These are phyloP conservation scores for Fistulina hepatica DNA, from an alignment of 1,284 basidiomycete genomes.

Conservation along the genomic window DNA sequence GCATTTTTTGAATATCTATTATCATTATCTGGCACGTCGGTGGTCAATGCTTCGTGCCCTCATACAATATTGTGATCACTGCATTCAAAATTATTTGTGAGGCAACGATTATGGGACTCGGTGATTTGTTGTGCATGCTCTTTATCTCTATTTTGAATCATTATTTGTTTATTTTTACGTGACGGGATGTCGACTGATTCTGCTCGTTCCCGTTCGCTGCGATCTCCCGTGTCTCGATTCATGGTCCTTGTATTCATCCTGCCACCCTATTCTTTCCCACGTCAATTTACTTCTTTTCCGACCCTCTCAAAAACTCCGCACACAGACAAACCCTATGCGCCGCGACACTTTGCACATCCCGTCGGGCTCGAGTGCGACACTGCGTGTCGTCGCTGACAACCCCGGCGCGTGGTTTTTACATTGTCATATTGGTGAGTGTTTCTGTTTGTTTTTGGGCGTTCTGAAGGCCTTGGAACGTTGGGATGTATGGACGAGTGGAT, in stretches of 20 bases:
- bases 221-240: too few relatives aligned
- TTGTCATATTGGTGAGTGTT: slow-evolving; percentile 75
- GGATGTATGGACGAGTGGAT: too few relatives aligned
- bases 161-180: not conserved
- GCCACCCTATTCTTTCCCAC: too few relatives aligned
- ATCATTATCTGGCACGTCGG: too few relatives aligned
- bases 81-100: too few relatives aligned
- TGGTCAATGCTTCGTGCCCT: too few relatives aligned
- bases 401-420: slow-evolving; percentile 80
- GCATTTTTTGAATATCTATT: too few relatives aligned
- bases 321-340: slow-evolving; percentile 77
- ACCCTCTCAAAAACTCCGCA: slow-evolving; percentile 70
- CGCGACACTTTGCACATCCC: slow-evolving; percentile 71
- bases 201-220: slow-evolving; percentile 75
- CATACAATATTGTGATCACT: too few relatives aligned
- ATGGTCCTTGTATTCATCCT: too few relatives aligned
- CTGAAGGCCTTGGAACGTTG: too few relatives aligned
- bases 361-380: slow-evolving; percentile 44
- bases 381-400: slow-evolving; percentile 69
- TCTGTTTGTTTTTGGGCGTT: too few relatives aligned
- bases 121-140: slow-evolving; percentile 54
- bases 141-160: not conserved
- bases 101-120: too few relatives aligned
- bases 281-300: slow-evolving; percentile 64
- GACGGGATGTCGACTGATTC: slow-evolving; percentile 70